Conservation (phyloP, 257 asterid species). For the Perilla frutescens region DNA sequence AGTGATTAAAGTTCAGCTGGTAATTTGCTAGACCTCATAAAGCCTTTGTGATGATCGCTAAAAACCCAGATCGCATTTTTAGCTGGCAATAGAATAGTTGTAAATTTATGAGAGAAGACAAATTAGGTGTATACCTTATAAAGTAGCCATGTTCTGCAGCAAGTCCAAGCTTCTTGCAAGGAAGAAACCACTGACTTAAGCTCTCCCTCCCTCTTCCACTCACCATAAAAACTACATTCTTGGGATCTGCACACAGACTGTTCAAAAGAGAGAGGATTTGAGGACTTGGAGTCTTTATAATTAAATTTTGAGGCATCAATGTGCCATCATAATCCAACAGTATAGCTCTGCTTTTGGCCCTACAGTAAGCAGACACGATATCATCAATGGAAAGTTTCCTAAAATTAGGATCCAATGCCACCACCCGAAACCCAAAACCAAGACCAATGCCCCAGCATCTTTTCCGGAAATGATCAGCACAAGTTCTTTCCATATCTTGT, state of each 20-base stretch:
- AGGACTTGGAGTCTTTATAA: constrained; percentile 66
- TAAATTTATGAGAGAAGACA: constrained; percentile 9
- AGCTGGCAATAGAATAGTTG: background rate
- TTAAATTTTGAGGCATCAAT: constrained; percentile 75
- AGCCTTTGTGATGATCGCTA: constrained; percentile 8
- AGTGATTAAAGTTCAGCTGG: background rate
- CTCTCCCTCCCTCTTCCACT: constrained; percentile 85
- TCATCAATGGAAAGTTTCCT: constrained; percentile 71
- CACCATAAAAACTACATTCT: constrained; percentile 68
- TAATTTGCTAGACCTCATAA: background rate
- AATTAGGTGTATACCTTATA: constrained; percentile 53
- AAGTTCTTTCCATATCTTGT: constrained; percentile 85
- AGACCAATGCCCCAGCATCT: constrained; percentile 83
- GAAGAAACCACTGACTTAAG: constrained; percentile 72
- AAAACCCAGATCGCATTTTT: background rate
- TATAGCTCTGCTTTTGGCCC: constrained; percentile 72
- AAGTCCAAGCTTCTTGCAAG: constrained; percentile 76
- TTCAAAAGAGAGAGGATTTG: constrained; percentile 69
- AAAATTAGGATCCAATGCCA: constrained; percentile 80
- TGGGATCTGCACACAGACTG: constrained; percentile 62
- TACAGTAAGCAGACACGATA: constrained; percentile 61
- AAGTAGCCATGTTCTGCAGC: constrained; percentile 93
- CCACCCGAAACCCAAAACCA: constrained; percentile 86
- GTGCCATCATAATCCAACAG: constrained; percentile 89
- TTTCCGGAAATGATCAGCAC: constrained; percentile 75